phyloP scores from a whole-genome alignment of 306 rosid genomes.

The Begonia fuchsioides region DNA sequence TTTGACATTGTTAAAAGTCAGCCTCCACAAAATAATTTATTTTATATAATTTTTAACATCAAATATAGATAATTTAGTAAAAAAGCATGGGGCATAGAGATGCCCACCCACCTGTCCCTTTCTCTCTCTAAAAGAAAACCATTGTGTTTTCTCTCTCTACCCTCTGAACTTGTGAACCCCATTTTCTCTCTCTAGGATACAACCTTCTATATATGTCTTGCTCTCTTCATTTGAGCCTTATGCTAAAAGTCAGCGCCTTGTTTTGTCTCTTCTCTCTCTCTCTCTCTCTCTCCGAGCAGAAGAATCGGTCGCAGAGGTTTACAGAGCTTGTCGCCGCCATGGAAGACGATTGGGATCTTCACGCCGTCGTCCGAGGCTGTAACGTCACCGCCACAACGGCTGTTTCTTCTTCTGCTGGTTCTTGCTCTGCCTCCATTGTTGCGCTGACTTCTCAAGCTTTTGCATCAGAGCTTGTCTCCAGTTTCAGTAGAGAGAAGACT shows the following conservation, averaged over 20 bases:
- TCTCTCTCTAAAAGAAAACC: slow-evolving; percentile 2
- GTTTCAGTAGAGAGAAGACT: slow-evolving; percentile 12
- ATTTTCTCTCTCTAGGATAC: slow-evolving; percentile 20
- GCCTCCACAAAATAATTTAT: slow-evolving; percentile 8
- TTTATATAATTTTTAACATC: neutral
- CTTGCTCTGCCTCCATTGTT: slow-evolving; percentile 2
- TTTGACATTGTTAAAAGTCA: slow-evolving; percentile 33
- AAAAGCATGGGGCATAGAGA: slow-evolving; percentile 25
- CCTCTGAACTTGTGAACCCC: neutral
- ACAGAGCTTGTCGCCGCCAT: slow-evolving; percentile 18
- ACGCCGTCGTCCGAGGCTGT: slow-evolving; percentile 83
- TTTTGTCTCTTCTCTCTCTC: slow-evolving; percentile 23
- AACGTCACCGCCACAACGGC: slow-evolving; percentile 15
- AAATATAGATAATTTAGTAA: neutral
- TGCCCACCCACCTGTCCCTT: slow-evolving; percentile 17
- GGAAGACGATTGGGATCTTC: slow-evolving; percentile 90
- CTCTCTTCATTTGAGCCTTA: slow-evolving; percentile 26
- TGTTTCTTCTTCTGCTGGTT: neutral
- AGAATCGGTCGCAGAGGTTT: slow-evolving; percentile 20
- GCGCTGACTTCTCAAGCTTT: slow-evolving; percentile 4
- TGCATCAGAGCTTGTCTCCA: slow-evolving; percentile 9
- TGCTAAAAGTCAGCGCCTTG: slow-evolving; percentile 54
- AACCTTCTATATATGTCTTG: slow-evolving; percentile 17
- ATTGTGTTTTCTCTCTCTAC: slow-evolving; percentile 9
- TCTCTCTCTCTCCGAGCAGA: slow-evolving; percentile 5